These are phyloP conservation scores for Hemisphaericaspora lyxosophila DNA, from an alignment of 1,139 yeast species.

Conservation along the genomic window DNA sequence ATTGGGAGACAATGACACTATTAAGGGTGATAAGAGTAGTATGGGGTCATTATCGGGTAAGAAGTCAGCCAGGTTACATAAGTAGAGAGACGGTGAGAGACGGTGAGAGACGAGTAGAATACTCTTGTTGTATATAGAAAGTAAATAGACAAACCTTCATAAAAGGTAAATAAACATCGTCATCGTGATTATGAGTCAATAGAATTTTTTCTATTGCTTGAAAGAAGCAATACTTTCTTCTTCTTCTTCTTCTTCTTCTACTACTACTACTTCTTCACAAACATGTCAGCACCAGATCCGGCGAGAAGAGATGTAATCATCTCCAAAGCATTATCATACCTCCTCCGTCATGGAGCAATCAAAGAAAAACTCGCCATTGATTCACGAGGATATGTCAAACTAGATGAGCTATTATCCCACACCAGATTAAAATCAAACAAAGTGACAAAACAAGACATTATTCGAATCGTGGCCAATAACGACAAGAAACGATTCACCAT, in stretches of 20 bases:
- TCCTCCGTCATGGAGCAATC: constrained; percentile 83
- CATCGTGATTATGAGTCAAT: not conserved
- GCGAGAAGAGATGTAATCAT: constrained; percentile 51
- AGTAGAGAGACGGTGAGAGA: not conserved
- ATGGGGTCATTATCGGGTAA: constrained; percentile 47
- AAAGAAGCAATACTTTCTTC: not conserved
- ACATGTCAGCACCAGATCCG: constrained; percentile 13
- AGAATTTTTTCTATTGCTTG: not conserved
- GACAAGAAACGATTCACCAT: constrained; percentile 68
- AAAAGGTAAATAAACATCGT: no score
- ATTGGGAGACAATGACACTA: constrained; percentile 79
- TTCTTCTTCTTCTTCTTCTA: not conserved
- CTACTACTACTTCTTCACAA: not conserved
- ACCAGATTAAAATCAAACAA: constrained; percentile 57
- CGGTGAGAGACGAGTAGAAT: not conserved
- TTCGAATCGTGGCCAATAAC: constrained; percentile 60
- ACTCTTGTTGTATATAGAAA: not conserved
- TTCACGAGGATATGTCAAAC: constrained; percentile 60
- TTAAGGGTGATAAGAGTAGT: constrained; percentile 34
- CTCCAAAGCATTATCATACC: constrained; percentile 71
- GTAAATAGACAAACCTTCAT: not conserved
- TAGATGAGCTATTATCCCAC: constrained; percentile 55
- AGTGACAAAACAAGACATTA: constrained; percentile 57
- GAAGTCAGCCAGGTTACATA: constrained; percentile 14
- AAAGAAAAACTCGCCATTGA: constrained; percentile 68